phyloP scores from a whole-genome alignment of 2,329 filamentous ascomycete species.

The Fusarium tuaranense region DNA sequence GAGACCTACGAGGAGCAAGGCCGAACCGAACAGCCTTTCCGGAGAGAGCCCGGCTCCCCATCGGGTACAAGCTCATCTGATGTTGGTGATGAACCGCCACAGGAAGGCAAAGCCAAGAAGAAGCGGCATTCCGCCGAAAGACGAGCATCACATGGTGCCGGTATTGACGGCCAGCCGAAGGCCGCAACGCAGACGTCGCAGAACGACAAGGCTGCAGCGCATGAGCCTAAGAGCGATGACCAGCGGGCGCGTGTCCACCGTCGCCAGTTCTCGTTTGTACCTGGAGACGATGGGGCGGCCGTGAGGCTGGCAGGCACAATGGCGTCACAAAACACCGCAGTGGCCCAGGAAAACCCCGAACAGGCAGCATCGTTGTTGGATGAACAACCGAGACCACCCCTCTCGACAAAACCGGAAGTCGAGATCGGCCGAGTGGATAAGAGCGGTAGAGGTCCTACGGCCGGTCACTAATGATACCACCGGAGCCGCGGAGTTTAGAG shows the following conservation, averaged over 20 bases:
- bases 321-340: not conserved
- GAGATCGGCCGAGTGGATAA: slow-evolving; percentile 33
- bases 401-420: slow-evolving; percentile 12
- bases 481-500: not conserved
- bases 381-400: not conserved
- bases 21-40: slow-evolving; percentile 8
- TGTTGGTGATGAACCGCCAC: slow-evolving; percentile 5
- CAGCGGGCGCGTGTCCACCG: slow-evolving; percentile 20
- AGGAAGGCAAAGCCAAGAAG: slow-evolving; percentile 10
- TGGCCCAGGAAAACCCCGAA: not conserved
- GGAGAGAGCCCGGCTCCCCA: not conserved
- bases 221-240: not conserved
- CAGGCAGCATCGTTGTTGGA: slow-evolving; percentile 5
- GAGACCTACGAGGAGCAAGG: slow-evolving; percentile 8
- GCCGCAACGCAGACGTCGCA: not conserved
- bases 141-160: slow-evolving; percentile 3
- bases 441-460: slow-evolving; percentile 4
- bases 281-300: slow-evolving; percentile 39
- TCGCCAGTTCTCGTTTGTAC: slow-evolving; percentile 46
- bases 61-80: slow-evolving; percentile 7
- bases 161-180: not conserved
- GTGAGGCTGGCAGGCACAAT: slow-evolving; percentile 1
- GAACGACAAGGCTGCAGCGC: not conserved
- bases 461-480: slow-evolving; percentile 10
- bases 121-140: slow-evolving; percentile 10